Evolutionary conservation across 805 yeast species (phyloP).

Genomic region (Sugiyamaella qingdaonensis): DNA sequence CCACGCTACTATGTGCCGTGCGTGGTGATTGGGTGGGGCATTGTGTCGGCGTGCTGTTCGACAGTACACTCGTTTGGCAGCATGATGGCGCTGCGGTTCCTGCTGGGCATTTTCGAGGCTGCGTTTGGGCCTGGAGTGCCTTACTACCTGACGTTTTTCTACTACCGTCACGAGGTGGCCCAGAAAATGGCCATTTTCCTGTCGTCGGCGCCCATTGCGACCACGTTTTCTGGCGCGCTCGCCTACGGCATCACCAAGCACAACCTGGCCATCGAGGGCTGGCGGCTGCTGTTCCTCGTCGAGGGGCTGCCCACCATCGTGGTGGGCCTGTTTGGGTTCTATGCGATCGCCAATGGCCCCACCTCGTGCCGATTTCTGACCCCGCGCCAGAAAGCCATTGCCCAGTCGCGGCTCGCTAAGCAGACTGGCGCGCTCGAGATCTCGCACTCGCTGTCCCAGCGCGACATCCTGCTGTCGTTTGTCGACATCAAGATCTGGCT

Average conservation of each 20-base stretch:
- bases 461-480: constrained; percentile 11
- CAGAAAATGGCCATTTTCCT: constrained; percentile 29
- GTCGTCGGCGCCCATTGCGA: constrained; percentile 40
- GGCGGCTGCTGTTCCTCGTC: constrained; percentile 45
- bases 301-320: constrained; percentile 44
- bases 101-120: constrained; percentile 39
- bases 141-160: constrained; percentile 31
- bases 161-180: constrained; percentile 29
- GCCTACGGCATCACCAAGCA: constrained; percentile 34
- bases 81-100: constrained; percentile 43
- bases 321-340: constrained; percentile 34
- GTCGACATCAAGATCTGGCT: constrained; percentile 17
- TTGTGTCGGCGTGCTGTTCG: constrained; percentile 46
- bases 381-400: constrained; percentile 33
- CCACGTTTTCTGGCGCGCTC: constrained; percentile 56
- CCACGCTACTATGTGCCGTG: constrained; percentile 42
- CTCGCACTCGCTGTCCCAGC: constrained; percentile 2
- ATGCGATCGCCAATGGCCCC: constrained; percentile 36
- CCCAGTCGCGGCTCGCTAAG: constrained; percentile 15
- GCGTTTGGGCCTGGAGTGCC: constrained; percentile 34
- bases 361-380: constrained; percentile 46
- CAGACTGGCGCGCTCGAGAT: constrained; percentile 14
- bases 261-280: constrained; percentile 35
- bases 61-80: constrained; percentile 42
- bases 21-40: constrained; percentile 51